A percentile compares a stretch with the other conserved stretches of the same genome.
Conservation (phyloP, 192 early-diverging fungal species). For the Coemansia sp. region DNA sequence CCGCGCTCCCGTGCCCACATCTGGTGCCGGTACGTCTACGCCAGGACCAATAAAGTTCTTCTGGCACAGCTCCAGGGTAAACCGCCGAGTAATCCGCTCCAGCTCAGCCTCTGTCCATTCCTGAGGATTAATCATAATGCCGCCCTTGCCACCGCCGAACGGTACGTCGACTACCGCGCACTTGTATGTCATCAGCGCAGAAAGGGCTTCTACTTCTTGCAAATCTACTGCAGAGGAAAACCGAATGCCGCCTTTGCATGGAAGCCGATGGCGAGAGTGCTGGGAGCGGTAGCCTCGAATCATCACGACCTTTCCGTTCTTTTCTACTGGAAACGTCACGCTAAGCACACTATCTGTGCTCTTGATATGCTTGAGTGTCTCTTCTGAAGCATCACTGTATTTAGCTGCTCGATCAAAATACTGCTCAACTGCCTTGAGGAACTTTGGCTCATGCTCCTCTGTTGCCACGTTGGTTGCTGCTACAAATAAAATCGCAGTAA, state of each 20-base stretch:
- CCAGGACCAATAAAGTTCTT: constrained; percentile 84
- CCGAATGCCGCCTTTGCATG: constrained; percentile 81
- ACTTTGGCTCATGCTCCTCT: constrained; percentile 64
- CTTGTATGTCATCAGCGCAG: constrained; percentile 83
- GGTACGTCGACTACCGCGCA: constrained; percentile 84
- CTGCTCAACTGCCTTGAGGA: constrained; percentile 69
- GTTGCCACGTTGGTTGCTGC: constrained; percentile 50
- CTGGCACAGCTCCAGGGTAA: constrained; percentile 79
- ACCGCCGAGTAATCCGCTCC: constrained; percentile 79
- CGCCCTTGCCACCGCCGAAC: constrained; percentile 78
- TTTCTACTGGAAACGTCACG: constrained; percentile 77
- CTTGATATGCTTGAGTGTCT: constrained; percentile 66
- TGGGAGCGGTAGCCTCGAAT: constrained; percentile 78
- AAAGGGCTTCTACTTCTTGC: constrained; percentile 79
- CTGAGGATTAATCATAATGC: constrained; percentile 76
- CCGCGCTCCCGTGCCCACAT: constrained; percentile 74
- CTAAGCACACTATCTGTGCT: constrained; percentile 69
- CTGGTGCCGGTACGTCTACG: constrained; percentile 80
- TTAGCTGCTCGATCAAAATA: constrained; percentile 73
- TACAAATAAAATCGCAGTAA: constrained; percentile 1
- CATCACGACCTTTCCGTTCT: constrained; percentile 64
- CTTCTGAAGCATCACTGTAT: constrained; percentile 57
- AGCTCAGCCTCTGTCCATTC: constrained; percentile 70
- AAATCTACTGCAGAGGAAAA: constrained; percentile 75
- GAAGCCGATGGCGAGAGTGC: constrained; percentile 77